Base-by-base conservation (phyloP, 2,329 filamentous ascomycete genomes). In the Botryotinia convoluta region DNA sequence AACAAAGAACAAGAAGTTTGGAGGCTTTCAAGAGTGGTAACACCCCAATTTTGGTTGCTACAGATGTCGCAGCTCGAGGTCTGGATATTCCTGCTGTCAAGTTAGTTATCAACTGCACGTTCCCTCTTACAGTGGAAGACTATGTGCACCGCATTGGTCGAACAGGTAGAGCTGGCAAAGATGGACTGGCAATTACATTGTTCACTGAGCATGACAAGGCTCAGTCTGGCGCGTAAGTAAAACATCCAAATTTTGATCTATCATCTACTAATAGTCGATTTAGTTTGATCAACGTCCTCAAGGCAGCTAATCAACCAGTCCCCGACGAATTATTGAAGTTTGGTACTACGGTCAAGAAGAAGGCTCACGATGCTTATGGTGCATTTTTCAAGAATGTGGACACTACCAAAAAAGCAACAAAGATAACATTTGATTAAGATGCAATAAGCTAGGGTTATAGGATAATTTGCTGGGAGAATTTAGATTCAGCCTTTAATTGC, bases 261-360 rank as follows among this genome's bases (percentile, higher is more conserved):
- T 74, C 64, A 62, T 35, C 75, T 64, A 74, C 69, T 74, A 54
- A 72, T 64, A 42, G 63, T 26, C 10, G n/a, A 16, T 62, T 26
- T 78, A 95, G 92, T 16, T 85, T 99, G 78, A 92, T 98, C 85
- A 98, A 98, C 82, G 94, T 99, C 72, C 89, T 99, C 75, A 97
- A 93, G 84, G 93, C 91, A n/a, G 95, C 96, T 37, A 93, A 94
- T 77, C 96, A 99, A 83, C 87, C 90, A 20, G 93, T 99, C 0
- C 96, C 96, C 3, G 94, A 97, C 61, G 92, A 93, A 39, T 85
- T 99, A 54, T 86, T 98, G 82, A 98, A 97, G 84, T 99, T 98
- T 78, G 96, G 96, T 79, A 97, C 94, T 35, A 98, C 95, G 0
- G 96, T 99, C 70, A 99, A 98, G 90, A 98, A 97, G 90, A 98